Evolutionary conservation across 768 basidiomycete genomes (phyloP), one percentile per base, ranked within the genome.

Genomic region (Pulveroboletus sp.): DNA sequence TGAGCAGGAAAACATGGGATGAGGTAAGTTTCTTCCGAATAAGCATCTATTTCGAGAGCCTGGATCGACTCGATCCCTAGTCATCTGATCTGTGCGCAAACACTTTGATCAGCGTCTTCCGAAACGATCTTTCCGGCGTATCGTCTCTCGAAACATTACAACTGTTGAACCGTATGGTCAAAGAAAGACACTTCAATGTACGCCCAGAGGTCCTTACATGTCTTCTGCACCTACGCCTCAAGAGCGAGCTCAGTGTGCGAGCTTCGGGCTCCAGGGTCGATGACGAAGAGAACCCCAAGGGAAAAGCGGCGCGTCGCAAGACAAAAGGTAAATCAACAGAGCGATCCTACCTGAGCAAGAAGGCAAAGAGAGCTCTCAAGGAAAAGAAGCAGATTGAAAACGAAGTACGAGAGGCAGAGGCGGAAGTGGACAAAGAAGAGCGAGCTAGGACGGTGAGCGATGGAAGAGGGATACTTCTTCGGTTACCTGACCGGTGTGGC

Each of bases 351-450:
- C 69, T 93, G 55, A 96, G 91, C 71, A 99, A 98, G 75, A 98
- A 93, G 70, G 80, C 86, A 39, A 84, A 79, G 67, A 94, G 93
- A 70, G 81, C 72, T 30, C 70, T 86, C 55, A 94, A 88, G 69
- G 95, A 98, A 71, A 82, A 81, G 63, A 86, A 91, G 67, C 91
- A 84, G 61, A 93, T 97, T 43, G 81, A 89, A 66, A 85, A 85
- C 63, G 94, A 98, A 69, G 82, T 97, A 72, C 84, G 82, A 46
- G 95, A 96, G 65, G 96, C 95, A 17, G 93, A 89, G 64, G 93
- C 91, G 26, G 90, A 93, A 61, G 83, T 97, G 26, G 89, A 96
- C 71, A 83, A 83, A 62, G 93, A 97, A 70, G 93, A 96, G 60
- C 82, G 90, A 55, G 84, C 84, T 24, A 73, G 73, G 40, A 86